Evolutionary conservation across 2,329 filamentous ascomycete genomes (phyloP).

Genomic region (Verticillium zaregamsianum): DNA sequence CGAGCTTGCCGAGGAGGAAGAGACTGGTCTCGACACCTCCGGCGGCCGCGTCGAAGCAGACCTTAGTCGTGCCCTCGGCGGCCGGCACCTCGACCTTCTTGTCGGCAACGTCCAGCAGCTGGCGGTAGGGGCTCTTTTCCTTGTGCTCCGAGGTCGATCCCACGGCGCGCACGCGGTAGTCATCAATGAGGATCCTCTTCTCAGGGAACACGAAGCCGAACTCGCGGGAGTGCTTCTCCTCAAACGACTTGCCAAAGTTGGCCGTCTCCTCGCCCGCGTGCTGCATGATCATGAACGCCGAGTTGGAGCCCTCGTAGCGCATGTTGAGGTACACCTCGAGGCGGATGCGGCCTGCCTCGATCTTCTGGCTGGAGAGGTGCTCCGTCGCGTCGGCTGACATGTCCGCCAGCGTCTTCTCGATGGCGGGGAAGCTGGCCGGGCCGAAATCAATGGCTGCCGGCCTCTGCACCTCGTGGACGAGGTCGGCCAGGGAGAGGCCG

Average conservation of each 20-base stretch:
- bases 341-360: slow-evolving; percentile 31
- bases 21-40: slow-evolving; percentile 7
- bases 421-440: slow-evolving; percentile 6
- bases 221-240: slow-evolving; percentile 68
- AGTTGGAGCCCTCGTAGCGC: slow-evolving; percentile 38
- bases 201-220: slow-evolving; percentile 55
- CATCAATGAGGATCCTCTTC: slow-evolving; percentile 28
- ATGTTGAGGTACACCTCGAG: slow-evolving; percentile 37
- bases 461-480: slow-evolving; percentile 35
- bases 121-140: slow-evolving; percentile 11
- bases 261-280: slow-evolving; percentile 22
- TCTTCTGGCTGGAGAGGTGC: slow-evolving; percentile 20
- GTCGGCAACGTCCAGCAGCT: slow-evolving; percentile 4
- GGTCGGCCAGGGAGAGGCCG: slow-evolving; percentile 39
- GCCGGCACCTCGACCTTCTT: slow-evolving; percentile 4
- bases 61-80: slow-evolving; percentile 7
- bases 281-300: slow-evolving; percentile 30
- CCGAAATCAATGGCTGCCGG: slow-evolving; percentile 26
- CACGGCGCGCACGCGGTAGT: slow-evolving; percentile 13
- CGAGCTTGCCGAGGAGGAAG: slow-evolving; percentile 20
- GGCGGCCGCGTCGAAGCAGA: slow-evolving; percentile 11
- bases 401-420: slow-evolving; percentile 25
- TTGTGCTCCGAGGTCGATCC: slow-evolving; percentile 9
- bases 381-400: slow-evolving; percentile 26
- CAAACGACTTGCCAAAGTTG: slow-evolving; percentile 64